Evolutionary conservation across 257 asterid genomes (phyloP), one percentile per base, ranked within the genome.

Genomic region (Dorcoceras hygrometricum): DNA sequence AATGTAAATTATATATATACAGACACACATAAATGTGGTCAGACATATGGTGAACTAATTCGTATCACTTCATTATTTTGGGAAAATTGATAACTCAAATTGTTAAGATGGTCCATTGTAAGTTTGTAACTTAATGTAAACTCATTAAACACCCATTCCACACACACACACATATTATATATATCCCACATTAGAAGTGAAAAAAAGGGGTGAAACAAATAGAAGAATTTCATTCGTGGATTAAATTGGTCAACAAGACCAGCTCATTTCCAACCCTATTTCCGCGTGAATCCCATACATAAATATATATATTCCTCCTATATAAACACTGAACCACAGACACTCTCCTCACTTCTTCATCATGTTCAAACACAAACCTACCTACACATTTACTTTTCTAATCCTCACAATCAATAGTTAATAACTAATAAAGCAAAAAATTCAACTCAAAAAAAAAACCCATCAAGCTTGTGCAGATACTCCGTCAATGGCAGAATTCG

Each of bases 401-500:
- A 3, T 34, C 10, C 23, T 6, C 23, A 46, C 46, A 22, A 66
- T 59, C 28, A 11, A 62, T 14, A 65, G 61, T 18, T 6, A 36
- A 32, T 55, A 1, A 9, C 56, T 19, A 4, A 1, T 9, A 39
- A 34, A 9, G 14, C n/a, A 11, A 39, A 39, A 39, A 39, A 39
- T 5, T 43, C 25, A 26, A 19, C 34, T 9, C 53, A 19, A 29
- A 28, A 3, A 18, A 46, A 43, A 10, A 20, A 71, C 14, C 54
- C 59, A 62, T 9, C 71, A 67, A 67, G 19, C 55, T 63, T 36
- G 29, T 36, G 5, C 61, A 20, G 28, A 23, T 8, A 67, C 48
- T 50, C 48, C 43, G 64, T 34, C 72, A 66, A 84, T 84, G 91
- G 80, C 84, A 22, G 93, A 82, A 23, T 69, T 76, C 2, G 82